These are phyloP conservation scores for Wallacemonas sp. DNA, from an alignment of 208 protist species.

Conservation along the genomic window DNA sequence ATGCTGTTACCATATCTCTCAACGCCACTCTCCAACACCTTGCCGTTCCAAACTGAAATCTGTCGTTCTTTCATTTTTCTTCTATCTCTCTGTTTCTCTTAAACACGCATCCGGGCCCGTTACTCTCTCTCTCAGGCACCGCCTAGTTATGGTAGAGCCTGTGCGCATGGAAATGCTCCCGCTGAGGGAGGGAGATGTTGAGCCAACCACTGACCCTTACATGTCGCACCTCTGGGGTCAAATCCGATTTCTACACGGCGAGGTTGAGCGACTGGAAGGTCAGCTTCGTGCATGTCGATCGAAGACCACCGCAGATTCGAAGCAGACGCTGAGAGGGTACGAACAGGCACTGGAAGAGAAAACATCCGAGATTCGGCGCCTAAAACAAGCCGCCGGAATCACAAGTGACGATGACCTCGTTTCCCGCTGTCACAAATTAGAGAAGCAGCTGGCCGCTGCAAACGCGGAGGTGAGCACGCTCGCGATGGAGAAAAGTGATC, in stretches of 20 bases:
- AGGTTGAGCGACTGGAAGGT: constrained; percentile 76
- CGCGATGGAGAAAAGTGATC: constrained; percentile 55
- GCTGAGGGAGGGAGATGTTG: no score
- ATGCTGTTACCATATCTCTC: no score
- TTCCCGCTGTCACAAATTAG: constrained; percentile 53
- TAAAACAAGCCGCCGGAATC: constrained; percentile 18
- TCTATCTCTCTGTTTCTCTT: no score
- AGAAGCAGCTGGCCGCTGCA: constrained; percentile 69
- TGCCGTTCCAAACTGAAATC: no score
- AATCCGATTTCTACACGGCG: constrained; percentile 79
- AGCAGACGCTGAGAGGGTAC: constrained; percentile 33
- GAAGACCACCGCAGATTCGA: constrained; percentile 28
- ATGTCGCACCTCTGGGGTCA: constrained; percentile 30
- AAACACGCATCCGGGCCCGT: no score
- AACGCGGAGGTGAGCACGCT: constrained; percentile 69
- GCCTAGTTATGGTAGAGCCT: no score
- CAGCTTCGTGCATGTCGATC: constrained; percentile 33
- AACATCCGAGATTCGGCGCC: constrained; percentile 22
- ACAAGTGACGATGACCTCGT: constrained; percentile 33
- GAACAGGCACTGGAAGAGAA: constrained; percentile 59
- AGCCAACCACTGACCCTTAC: neutral
- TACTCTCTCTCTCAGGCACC: no score
- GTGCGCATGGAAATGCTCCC: no score
- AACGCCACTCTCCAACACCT: no score
- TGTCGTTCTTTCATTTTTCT: no score